These are phyloP conservation scores for Silybum marianum DNA, from an alignment of 129 eudicot species.

Conservation along the genomic window DNA sequence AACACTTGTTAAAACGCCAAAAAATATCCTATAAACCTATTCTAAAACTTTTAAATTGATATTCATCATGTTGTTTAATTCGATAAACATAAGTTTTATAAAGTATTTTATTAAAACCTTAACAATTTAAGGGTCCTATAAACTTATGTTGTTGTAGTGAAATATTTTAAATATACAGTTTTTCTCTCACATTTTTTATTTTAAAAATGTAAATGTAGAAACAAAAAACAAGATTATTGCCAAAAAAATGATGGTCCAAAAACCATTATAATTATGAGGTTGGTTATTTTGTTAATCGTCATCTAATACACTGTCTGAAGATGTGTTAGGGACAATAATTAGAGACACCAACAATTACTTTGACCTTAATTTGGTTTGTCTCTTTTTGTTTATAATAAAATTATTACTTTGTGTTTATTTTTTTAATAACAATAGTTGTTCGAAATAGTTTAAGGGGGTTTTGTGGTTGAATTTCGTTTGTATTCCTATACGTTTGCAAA, in stretches of 20 bases:
- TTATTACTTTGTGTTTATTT: not conserved
- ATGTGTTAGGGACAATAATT: conserved; percentile 25
- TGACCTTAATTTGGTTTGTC: conserved; percentile 49
- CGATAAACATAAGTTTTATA: not conserved
- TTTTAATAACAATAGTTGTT: not conserved
- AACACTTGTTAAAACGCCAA: too few relatives aligned
- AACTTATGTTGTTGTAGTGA: not conserved
- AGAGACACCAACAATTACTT: conserved; percentile 46
- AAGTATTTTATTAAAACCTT: not conserved
- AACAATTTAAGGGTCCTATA: not conserved
- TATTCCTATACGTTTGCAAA: too few relatives aligned
- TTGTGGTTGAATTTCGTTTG: too few relatives aligned
- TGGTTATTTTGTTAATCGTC: conserved; percentile 19
- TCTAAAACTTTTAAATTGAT: not conserved
- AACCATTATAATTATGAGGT: conserved; percentile 13
- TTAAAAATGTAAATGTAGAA: not conserved
- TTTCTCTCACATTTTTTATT: not conserved
- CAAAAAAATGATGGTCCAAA: not conserved
- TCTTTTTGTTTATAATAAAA: conserved; percentile 47
- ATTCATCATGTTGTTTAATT: not conserved
- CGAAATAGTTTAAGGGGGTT: not conserved
- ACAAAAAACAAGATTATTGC: not conserved
- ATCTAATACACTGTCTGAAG: conserved; percentile 32
- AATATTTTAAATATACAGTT: not conserved
- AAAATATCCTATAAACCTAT: not conserved